Evolutionary conservation across 768 basidiomycete species (phyloP), one percentile per base, ranked within the genome.

Genomic region (Peribolospora kevripleyi): DNA sequence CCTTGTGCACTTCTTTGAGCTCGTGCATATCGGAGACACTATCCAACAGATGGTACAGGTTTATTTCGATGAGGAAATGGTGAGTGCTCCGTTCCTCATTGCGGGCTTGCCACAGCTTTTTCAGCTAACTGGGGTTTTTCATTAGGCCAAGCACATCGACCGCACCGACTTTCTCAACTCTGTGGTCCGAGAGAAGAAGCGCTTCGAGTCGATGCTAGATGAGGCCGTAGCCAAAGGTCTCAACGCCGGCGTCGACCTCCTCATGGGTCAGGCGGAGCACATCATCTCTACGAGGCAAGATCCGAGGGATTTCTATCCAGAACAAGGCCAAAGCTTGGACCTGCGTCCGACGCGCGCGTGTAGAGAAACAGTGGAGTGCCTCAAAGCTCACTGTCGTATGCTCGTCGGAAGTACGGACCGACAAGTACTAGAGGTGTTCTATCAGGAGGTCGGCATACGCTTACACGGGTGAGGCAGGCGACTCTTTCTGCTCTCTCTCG

Each of bases 1-100:
- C 0, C 69, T 98, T 3, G 70, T 95, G 46, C 90, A 97, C 65
- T 97, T 97, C 69, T 95, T 98, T 60, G 91, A 97, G 70, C 72
- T 97, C 36, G 91, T 91, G 0, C 93, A 97, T 69, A 72, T 97
- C 11, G 93, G 88, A 1, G 91, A 98, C 64, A 98, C 85, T 11
- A 95, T 97, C 48, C 86, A 91, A 68, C 85, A 81, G 13, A 95
- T 97, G 79, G 78, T 93, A 5, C 88, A 98, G 61, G 93, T 95
- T 2, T 98, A 90, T 67, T 98, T 91, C 64, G 93, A 97, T 64
- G 90, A 90, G 63, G 91, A 93, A 62, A 70, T 97, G 68, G 85
- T 83, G 58, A 37, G 79, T 65, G 36, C 7, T 57, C 11, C 42
- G 8, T 25, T 45, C n/a, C 11, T 25, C 36, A 36, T 37, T 47